phyloP scores from a whole-genome alignment of 1,139 yeast genomes.

The Pichia sp. region DNA sequence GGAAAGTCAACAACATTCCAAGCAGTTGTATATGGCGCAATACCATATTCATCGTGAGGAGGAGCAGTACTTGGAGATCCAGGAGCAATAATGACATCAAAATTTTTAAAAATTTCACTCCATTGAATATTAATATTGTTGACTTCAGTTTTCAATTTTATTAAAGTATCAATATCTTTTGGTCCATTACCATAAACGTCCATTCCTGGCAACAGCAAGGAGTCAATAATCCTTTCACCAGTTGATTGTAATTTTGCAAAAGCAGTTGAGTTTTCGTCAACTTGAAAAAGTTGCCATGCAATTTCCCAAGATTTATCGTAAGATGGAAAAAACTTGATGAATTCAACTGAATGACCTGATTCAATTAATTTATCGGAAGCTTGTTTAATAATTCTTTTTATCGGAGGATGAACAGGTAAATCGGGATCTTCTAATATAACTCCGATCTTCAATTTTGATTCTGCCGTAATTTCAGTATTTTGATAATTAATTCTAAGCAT shows the following conservation, averaged over 20 bases:
- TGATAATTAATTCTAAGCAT: slow-evolving; percentile 46
- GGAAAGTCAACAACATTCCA: slow-evolving; percentile 62
- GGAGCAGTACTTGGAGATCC: slow-evolving; percentile 69
- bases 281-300: slow-evolving; percentile 42
- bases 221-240: slow-evolving; percentile 46
- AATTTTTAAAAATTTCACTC: slow-evolving; percentile 32
- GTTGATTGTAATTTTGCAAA: slow-evolving; percentile 26
- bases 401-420: slow-evolving; percentile 49
- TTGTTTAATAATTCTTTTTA: slow-evolving; percentile 38
- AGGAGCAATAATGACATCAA: slow-evolving; percentile 65
- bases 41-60: slow-evolving; percentile 31
- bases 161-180: slow-evolving; percentile 44
- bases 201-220: slow-evolving; percentile 51
- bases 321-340: slow-evolving; percentile 46
- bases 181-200: slow-evolving; percentile 45
- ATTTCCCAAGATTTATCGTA: slow-evolving; percentile 41
- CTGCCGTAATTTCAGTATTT: slow-evolving; percentile 36
- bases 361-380: slow-evolving; percentile 33
- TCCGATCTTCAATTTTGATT: slow-evolving; percentile 36
- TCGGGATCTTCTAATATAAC: slow-evolving; percentile 36
- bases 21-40: slow-evolving; percentile 58
- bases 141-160: slow-evolving; percentile 23
- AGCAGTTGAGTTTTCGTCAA: slow-evolving; percentile 56
- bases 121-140: not conserved
- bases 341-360: slow-evolving; percentile 38